Base-by-base conservation (phyloP, 306 rosid genomes). In the Parietaria judaica region DNA sequence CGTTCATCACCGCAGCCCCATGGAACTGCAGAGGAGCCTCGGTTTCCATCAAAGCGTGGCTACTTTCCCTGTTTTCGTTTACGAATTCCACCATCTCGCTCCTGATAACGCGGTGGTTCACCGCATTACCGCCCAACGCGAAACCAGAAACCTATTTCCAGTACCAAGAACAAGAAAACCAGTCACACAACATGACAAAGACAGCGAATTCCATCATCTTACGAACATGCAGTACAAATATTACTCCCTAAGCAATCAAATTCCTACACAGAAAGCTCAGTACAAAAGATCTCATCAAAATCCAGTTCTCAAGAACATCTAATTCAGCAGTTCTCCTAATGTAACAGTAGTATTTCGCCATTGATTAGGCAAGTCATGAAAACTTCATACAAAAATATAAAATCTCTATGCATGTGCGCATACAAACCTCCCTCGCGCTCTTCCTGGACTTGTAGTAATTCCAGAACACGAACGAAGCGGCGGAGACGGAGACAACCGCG, bases 401-500 rank as follows among this genome's bases (percentile, higher is more conserved):
- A 56, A 56, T 17, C 9, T 17, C 12, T 16, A 23, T 16, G 9
- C 9, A 6, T 55, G 12, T 36, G 13, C 36, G 6, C 12, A 4
- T 3, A 9, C 10, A 9, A 36, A 82, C 96, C 91, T 84, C 71
- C 62, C 73, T 67, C n/a, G 56, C 61, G 57, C 66, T 59, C 68
- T 75, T 85, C 75, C 76, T 86, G 51, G 70, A 66, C 65, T 57
- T 78, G 54, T 46, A 70, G 67, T 53, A 77, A 60, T 72, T 76
- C 74, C 74, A 81, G 74, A 76, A 82, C 38, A 84, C 58, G 7
- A 74, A 59, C 3, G 95, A 88, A 62, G 80, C 80, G 3, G 88
- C 95, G 41, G 99, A 84, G 59, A 91, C 51, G 51, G 95, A 85
- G 14, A 86, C 81, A 1, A 76, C 71, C 48, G 87, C 74, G 65